Percentiles rank a stretch among this genome's conserved stretches.
Evolutionary conservation across 495 filamentous ascomycete genomes (phyloP).

Genomic region (Aspergillus taichungensis): DNA sequence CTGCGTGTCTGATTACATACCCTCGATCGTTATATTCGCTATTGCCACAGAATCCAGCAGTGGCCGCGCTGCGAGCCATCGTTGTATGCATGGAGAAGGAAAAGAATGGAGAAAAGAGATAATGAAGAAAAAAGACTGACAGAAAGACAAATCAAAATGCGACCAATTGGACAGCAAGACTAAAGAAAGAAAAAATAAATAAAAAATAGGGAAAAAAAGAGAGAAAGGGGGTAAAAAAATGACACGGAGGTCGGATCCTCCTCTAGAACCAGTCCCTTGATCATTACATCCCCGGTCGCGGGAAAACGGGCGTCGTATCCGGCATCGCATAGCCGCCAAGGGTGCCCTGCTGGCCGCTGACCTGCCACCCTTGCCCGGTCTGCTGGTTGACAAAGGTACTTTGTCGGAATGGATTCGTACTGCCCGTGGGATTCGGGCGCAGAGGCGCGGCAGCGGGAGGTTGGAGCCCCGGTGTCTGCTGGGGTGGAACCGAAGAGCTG

Average conservation of each 20-base stretch:
- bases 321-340: slow-evolving; percentile 78
- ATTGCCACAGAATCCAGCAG: slow-evolving; percentile 7
- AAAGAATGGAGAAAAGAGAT: neutral
- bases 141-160: slow-evolving; percentile 1
- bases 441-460: slow-evolving; percentile 38
- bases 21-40: slow-evolving; percentile 3
- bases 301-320: slow-evolving; percentile 77
- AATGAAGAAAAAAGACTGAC: slow-evolving; percentile 1
- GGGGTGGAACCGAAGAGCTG: slow-evolving; percentile 28
- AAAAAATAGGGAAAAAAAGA: slow-evolving; percentile 1
- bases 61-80: slow-evolving; percentile 10
- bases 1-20: slow-evolving; percentile 7
- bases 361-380: slow-evolving; percentile 82
- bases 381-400: slow-evolving; percentile 77
- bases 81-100: neutral
- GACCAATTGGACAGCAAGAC: neutral
- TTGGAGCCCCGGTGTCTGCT: slow-evolving; percentile 26
- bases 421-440: slow-evolving; percentile 68
- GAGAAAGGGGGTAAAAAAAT: slow-evolving; percentile 2
- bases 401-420: slow-evolving; percentile 92
- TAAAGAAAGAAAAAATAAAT: slow-evolving; percentile 1
- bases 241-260: neutral
- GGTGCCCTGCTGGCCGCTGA: slow-evolving; percentile 56
- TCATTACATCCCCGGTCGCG: slow-evolving; percentile 53
- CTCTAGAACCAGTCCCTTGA: slow-evolving; percentile 1